Base-by-base conservation (phyloP, 108 stramenopile species). In the Cyclostephanos tholiformis region DNA sequence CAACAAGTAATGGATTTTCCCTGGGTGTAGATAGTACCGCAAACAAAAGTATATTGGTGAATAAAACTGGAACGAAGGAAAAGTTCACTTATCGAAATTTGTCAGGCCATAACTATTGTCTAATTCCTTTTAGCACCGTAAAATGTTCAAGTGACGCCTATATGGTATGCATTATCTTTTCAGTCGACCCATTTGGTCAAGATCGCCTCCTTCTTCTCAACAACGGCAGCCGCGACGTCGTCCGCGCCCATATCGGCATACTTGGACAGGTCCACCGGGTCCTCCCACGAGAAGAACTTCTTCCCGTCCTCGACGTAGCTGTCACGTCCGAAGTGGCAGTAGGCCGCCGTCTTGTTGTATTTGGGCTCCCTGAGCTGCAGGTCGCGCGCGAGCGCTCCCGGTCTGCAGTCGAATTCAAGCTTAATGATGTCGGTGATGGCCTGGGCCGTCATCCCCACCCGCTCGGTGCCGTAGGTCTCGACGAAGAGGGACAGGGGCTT, bases 271-370 rank as follows among this genome's bases (percentile, higher is more conserved):
- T 93, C 90, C 63, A 95, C 88, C 44, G 83, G 75, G 39, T 85
- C 84, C 91, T 98, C 97, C 97, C 97, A 98, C 50, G 93, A 91
- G 86, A 98, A 98, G 91, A 89, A 96, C 50, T 88, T 80, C 88
- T 93, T 95, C 2, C 36, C 36, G 53, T 91, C 84, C 74, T 89
- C 69, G 16, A 63, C 84, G 65, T 61, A 86, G 26, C 87, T 76
- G 38, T 93, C 87, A 69, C 97, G 95, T 67, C 97, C 97, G 74
- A 97, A 97, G 78, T 97, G 97, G 69, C 97, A 94, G 89, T 97
- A 97, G 41, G 97, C 95, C 43, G 97, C 95, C 30, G 97, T 97
- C 91, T 90, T 91, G 80, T 93, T 91, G 85, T 96, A 91, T 76
- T 95, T 89, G 77, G 97, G 97, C 62, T 93, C 87, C 53, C 94